phyloP scores from a whole-genome alignment of 148 eudicot genomes.

The Persicaria maculosa region DNA sequence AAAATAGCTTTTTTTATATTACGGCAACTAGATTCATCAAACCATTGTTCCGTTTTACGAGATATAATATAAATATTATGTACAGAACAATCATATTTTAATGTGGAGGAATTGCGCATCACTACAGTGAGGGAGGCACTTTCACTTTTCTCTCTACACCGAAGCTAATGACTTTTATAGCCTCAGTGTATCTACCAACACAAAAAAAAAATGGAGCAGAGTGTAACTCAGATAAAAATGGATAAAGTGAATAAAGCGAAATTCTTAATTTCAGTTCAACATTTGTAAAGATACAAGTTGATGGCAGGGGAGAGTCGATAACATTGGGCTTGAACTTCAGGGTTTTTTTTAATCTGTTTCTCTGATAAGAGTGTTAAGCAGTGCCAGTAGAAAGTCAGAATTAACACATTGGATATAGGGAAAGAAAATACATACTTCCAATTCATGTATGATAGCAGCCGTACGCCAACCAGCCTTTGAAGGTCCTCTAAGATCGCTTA shows the following conservation, averaged over 20 bases:
- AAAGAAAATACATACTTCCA: constrained; percentile 50
- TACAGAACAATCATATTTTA: too few relatives aligned
- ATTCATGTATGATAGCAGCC: constrained; percentile 88
- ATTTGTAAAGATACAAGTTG: background rate
- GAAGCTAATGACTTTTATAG: too few relatives aligned
- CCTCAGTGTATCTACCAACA: background rate
- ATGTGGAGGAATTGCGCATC: too few relatives aligned
- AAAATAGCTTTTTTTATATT: background rate
- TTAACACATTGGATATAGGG: background rate
- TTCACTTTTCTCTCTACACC: too few relatives aligned
- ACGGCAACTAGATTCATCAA: background rate
- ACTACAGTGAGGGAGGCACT: too few relatives aligned
- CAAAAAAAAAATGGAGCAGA: background rate
- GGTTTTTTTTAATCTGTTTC: background rate
- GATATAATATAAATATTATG: too few relatives aligned
- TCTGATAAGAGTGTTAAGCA: background rate
- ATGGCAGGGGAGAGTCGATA: background rate
- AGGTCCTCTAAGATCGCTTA: constrained; percentile 97
- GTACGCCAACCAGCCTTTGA: constrained; percentile 98
- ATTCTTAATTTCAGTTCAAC: background rate
- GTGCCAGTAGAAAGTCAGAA: background rate
- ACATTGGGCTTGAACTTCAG: background rate
- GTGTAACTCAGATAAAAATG: background rate
- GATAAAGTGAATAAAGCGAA: background rate
- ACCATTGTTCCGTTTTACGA: too few relatives aligned